phyloP scores from a whole-genome alignment of 2,329 filamentous ascomycete species.

The Pseudocercospora fuligena region DNA sequence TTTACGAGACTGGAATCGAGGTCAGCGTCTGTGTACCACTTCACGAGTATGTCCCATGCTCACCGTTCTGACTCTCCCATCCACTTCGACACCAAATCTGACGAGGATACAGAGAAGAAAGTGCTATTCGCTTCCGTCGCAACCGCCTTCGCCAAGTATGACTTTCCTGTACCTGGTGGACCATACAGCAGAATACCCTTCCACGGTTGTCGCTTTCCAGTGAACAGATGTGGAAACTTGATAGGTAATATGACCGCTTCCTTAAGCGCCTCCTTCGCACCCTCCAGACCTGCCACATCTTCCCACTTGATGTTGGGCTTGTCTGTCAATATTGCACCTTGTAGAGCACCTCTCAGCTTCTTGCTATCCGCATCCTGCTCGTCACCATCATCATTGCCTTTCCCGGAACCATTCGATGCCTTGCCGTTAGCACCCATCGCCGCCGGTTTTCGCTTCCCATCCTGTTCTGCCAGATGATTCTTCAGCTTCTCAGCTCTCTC shows the following conservation, averaged over 20 bases:
- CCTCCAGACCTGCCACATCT: slow-evolving; percentile 92
- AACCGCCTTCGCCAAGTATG: slow-evolving; percentile 94
- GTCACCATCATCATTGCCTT: slow-evolving; percentile 67
- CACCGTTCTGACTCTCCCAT: slow-evolving; percentile 99
- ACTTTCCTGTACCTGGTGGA: slow-evolving; percentile 95
- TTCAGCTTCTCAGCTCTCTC: slow-evolving; percentile 98
- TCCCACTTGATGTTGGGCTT: slow-evolving; percentile 98
- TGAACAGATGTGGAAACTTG: slow-evolving; percentile 96
- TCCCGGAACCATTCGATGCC: slow-evolving; percentile 65
- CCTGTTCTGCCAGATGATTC: slow-evolving; percentile 77
- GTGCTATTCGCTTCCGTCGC: slow-evolving; percentile 98
- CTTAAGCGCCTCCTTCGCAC: slow-evolving; percentile 94
- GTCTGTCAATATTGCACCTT: slow-evolving; percentile 90
- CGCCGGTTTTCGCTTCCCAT: slow-evolving; percentile 70
- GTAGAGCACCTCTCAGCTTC: slow-evolving; percentile 88
- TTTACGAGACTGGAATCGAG: slow-evolving; percentile 75
- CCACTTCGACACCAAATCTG: slow-evolving; percentile 97
- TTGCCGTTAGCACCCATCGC: slow-evolving; percentile 75
- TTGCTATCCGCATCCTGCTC: slow-evolving; percentile 83
- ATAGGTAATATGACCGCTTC: slow-evolving; percentile 97
- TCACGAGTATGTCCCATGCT: slow-evolving; percentile 30
- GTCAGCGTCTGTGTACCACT: slow-evolving; percentile 10
- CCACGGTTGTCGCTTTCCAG: slow-evolving; percentile 95
- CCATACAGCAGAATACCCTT: slow-evolving; percentile 97
- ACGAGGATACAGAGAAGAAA: slow-evolving; percentile 98